Base-by-base conservation (phyloP, 139 green algal species). In the Chlorella sp. region DNA sequence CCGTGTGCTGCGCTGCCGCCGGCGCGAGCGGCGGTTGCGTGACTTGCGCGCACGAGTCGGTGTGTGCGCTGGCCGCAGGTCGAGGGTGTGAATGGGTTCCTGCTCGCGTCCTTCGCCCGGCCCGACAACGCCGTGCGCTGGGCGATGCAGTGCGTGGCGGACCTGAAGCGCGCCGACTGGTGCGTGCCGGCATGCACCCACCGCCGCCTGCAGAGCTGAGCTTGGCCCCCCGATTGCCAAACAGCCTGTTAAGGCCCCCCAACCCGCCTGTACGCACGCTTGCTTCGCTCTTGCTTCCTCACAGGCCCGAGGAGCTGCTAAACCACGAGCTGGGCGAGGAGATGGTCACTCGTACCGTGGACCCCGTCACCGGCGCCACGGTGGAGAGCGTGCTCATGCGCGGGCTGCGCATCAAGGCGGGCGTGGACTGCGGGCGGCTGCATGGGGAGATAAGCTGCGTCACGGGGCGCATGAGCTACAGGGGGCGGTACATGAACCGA, bases 351-450 rank as follows among this genome's bases (percentile, higher is more conserved):
- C 49, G 30, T 2, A 49, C 69, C 1, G 62, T 50, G 29, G 63
- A 51, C 63, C 33, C 63, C 32, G 3, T 20, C 63, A 59, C 63
- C 29, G 63, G 63, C 63, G 26, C 2, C 4, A 14, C 23, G 3
- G 22, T 26, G 3, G 33, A 50, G 35, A 20, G 24, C 4, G 35
- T 51, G n/a, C n/a, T 33, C 0, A 2, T 36, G 59, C 68, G 76
- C 35, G 76, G 76, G 32, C 70, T 81, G 70, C 70, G 76, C 32
- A 36, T 81, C n/a, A 81, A 81, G 65, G 76, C 64, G 1, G 76
- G 76, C 33, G 36, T 81, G 17, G 76, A 81, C 65, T 69, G 73
- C 68, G 75, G 75, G 1, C 49, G 70, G 24, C 69, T 80, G 36
- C 63, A 69, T 1, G 75, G 75, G 42, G 75, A 80, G 64, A 76